Evolutionary conservation across 73 alveolate genomes (phyloP), one percentile per base, ranked within the genome.

Genomic region (Paramecium sexaurelia): DNA sequence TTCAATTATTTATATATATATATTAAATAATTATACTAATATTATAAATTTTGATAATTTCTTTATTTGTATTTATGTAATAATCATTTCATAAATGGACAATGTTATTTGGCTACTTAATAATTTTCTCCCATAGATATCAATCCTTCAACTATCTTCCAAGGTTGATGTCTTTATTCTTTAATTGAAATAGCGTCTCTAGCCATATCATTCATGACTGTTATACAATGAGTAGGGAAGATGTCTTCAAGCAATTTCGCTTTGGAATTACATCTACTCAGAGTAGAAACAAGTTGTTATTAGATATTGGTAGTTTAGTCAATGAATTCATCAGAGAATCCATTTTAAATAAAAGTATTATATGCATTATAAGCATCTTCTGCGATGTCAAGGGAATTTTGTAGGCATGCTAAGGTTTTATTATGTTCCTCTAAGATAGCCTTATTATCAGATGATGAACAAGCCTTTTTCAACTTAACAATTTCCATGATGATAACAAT

Each of bases 401-500:
- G 26, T 61, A 61, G 7, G 26, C 83, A 61, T 32, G 43, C 26
- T 8, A 61, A 61, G 26, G 83, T 61, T 29, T 26, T 1, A 61
- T 61, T 32, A 11, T 61, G 83, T 61, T 61, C 41, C 26, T 61
- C 83, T 6, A 61, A 13, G 2, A 61, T 61, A 26, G 83, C 83
- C 26, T 26, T 5, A 27, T 27, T 61, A 61, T 26, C 47, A 61
- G 83, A 26, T 26, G 83, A 61, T 29, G 41, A 61, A 32, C 83
- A 61, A 13, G 83, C 83, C 26, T 61, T 61, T 61, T 61, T 61
- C 45, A 61, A 61, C 26, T 61, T 61, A 11, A 61, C 43, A 26
- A 61, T 61, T 32, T 61, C 83, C 83, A 61, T 61, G 10, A 61
- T 61, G 83, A 61, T 61, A 24, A 61, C 83, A 61, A 61, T 19